Evolutionary conservation across 2,329 filamentous ascomycete species (phyloP), one percentile per base, ranked within the genome.

Genomic region (Verruconis gallopava): DNA sequence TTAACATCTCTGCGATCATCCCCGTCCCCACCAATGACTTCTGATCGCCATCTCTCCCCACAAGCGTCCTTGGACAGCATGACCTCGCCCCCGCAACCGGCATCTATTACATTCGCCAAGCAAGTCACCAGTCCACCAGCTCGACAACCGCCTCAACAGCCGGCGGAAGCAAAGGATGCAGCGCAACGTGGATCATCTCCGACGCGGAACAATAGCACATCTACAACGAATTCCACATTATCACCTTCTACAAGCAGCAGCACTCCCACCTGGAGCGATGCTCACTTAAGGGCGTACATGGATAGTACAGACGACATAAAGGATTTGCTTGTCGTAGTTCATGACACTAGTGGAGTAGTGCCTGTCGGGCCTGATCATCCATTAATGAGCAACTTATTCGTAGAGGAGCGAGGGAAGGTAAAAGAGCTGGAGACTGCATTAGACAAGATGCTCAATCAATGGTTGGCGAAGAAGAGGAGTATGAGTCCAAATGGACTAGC

Each of bases 371-470:
- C 75, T n/a, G 85, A 94, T 44, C 88, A 96, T 58, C 89, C 89
- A 0, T 71, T 93, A 35, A 85, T 82, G 39, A 76, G 77, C 12
- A 75, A 77, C 17, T 65, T 96, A 42, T 96, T 93, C 65, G 78
- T 77, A 38, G 84, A 93, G 55, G 85, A 94, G 61, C 88, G 85
- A 55, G 83, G 81, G 50, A 81, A 81, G 55, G 63, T 96, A 55
- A 80, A 81, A 40, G 85, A 91, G 56, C 88, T 98, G 62, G 89
- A 85, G 45, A 81, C 80, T 64, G 81, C 89, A 70, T 72, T 96
- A 50, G 89, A 98, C 63, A 77, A 82, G 15, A 78, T 94, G 74
- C 72, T 94, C 35, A 81, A 80, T 50, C 79, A 84, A 53, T 88
- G 85, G 79, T 68, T 93, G 48, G 60, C 65, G 38, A 66, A 63